A percentile compares a stretch with the other conserved stretches of the same genome.
phyloP scores from a whole-genome alignment of 441 rosid species.

The Erodium moschatum region DNA sequence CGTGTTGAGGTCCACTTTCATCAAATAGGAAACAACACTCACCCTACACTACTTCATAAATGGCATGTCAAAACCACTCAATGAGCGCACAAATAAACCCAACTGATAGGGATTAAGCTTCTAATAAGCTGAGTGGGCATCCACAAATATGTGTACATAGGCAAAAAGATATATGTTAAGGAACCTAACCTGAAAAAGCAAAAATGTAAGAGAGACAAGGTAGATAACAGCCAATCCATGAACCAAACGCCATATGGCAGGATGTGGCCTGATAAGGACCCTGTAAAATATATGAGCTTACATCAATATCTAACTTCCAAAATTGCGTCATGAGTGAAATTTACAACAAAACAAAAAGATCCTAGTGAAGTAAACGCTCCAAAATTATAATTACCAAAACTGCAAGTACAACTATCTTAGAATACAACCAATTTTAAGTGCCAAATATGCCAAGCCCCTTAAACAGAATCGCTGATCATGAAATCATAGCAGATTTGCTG shows the following conservation, averaged over 20 bases:
- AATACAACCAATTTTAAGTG: no score
- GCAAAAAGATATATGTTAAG: slow-evolving; percentile 82
- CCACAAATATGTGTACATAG: background rate
- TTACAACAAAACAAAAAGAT: background rate
- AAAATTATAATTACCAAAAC: no score
- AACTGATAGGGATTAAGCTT: background rate
- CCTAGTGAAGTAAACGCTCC: no score
- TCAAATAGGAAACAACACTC: no score
- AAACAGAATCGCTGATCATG: no score
- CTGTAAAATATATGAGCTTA: slow-evolving; percentile 29
- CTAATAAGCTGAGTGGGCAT: background rate
- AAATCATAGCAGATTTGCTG: no score
- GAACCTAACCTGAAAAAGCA: slow-evolving; percentile 95
- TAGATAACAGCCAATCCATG: slow-evolving; percentile 97
- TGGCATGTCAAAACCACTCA: background rate
- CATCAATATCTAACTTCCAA: background rate
- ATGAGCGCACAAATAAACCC: background rate
- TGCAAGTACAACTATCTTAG: no score
- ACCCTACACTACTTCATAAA: background rate
- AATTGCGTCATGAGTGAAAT: background rate
- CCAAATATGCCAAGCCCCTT: no score
- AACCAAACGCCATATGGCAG: slow-evolving; percentile 96
- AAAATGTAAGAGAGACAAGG: slow-evolving; percentile 86
- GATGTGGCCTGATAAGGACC: slow-evolving; percentile 92
- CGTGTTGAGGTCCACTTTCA: background rate